Base-by-base conservation (phyloP, 306 rosid genomes). In the Senna siamea region DNA sequence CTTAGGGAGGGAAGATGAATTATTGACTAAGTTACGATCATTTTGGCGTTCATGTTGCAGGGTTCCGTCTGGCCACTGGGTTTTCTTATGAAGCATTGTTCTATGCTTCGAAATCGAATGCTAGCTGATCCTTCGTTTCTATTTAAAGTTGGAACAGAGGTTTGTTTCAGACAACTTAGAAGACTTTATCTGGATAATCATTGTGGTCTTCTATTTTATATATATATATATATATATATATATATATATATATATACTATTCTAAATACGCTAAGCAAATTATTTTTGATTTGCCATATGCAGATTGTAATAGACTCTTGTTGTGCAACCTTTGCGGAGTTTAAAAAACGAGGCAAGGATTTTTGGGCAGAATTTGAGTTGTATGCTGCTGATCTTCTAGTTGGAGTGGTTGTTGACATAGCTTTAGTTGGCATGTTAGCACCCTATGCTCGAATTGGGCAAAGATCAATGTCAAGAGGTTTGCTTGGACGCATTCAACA, bases 311-410 rank as follows among this genome's bases (percentile, higher is more conserved):
- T 93, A 85, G 98, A 93, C 70, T 86, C 97, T 67, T 93, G 97
- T 81, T 93, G 98, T 85, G 96, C 97, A 51, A 93, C 98, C 1
- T 93, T 90, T 83, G 98, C 98, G 0, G 98, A 93, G 82, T 85
- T 87, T 69, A 93, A 87, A 89, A 89, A 91, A 80, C 87, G 98
- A 63, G 97, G 97, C 61, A 89, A 90, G 82, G 83, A 90, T 81
- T 93, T 93, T 58, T 93, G 96, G 98, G 86, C 89, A 26, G 98
- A 90, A 54, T 90, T 90, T 71, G 97, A 93, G 92, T 76, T 93
- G 87, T 91, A 89, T 13, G 90, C 93, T 63, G 97, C 98, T 17
- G 98, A 93, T 85, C 86, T 90, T 68, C 81, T 93, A 84, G 98
- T 93, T 56, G 98, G 97, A 59, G 50, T 90, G 17, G 98, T 84